A percentile compares a stretch with the other conserved stretches of the same genome.
Conservation (phyloP, 1,139 yeast genomes). For the Nakaseomyces nivariensis region DNA sequence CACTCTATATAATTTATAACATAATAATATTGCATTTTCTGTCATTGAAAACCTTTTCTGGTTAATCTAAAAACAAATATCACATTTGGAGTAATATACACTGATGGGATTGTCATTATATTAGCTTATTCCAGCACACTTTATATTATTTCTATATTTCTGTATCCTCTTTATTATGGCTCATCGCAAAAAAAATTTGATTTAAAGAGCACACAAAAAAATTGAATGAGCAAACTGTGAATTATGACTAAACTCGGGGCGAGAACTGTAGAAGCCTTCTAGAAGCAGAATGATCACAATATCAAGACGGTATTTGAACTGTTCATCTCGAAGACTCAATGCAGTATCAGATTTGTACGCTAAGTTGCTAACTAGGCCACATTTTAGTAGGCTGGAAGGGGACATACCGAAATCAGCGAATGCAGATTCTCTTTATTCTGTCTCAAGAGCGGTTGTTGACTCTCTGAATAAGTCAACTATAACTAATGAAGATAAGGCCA, state of each 20-base stretch:
- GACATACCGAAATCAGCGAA: neutral
- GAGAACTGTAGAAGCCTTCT: too few species aligned
- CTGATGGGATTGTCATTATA: too few species aligned
- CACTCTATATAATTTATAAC: neutral
- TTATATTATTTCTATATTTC: too few species aligned
- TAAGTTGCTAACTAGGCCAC: neutral
- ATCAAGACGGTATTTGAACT: neutral
- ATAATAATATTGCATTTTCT: too few species aligned
- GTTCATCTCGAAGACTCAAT: neutral
- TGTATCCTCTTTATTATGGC: neutral
- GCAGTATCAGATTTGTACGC: neutral
- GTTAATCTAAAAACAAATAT: too few species aligned
- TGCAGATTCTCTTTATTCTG: constrained; percentile 11
- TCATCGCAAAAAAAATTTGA: neutral
- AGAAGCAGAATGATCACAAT: neutral
- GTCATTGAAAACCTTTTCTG: too few species aligned
- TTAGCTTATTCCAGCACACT: too few species aligned
- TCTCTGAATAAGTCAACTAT: constrained; percentile 7
- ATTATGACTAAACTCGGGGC: too few species aligned
- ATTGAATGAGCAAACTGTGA: neutral
- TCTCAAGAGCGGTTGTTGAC: constrained; percentile 13
- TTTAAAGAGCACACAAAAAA: neutral
- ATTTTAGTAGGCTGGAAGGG: neutral
- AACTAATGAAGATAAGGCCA: constrained; percentile 9
- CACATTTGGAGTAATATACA: too few species aligned